These are phyloP conservation scores for Aspergillus udagawae DNA, from an alignment of 2,329 filamentous ascomycete genomes.

Conservation along the genomic window DNA sequence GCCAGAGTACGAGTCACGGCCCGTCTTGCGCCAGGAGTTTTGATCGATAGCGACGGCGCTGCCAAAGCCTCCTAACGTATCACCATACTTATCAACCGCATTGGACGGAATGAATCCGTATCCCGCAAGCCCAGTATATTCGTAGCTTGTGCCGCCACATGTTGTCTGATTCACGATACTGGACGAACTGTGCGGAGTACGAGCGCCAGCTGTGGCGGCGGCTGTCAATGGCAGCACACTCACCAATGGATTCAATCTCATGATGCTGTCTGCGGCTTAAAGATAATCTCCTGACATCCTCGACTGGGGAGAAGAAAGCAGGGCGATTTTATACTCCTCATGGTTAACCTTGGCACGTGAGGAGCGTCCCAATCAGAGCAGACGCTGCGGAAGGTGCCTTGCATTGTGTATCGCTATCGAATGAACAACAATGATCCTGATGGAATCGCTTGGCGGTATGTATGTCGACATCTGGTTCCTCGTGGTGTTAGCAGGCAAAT, in stretches of 20 bases:
- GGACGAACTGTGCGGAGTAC: not conserved
- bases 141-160: slow-evolving; percentile 60
- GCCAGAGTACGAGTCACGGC: slow-evolving; percentile 54
- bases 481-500: not conserved
- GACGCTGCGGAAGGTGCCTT: not conserved
- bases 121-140: slow-evolving; percentile 64
- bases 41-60: slow-evolving; percentile 62
- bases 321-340: not conserved
- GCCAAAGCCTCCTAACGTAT: slow-evolving; percentile 65
- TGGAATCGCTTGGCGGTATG: not conserved
- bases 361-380: not conserved
- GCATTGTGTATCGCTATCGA: not conserved
- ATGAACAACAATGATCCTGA: not conserved
- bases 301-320: not conserved
- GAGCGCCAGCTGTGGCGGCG: slow-evolving; percentile 10
- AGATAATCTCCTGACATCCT: not conserved
- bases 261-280: slow-evolving; percentile 1
- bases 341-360: not conserved
- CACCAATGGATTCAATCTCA: slow-evolving; percentile 18
- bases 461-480: not conserved
- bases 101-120: slow-evolving; percentile 59
- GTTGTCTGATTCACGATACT: slow-evolving; percentile 45
- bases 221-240: slow-evolving; percentile 15
- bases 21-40: slow-evolving; percentile 54
- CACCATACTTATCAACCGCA: slow-evolving; percentile 62